phyloP scores from a whole-genome alignment of 306 rosid species.

The Fragaria ananassa region DNA sequence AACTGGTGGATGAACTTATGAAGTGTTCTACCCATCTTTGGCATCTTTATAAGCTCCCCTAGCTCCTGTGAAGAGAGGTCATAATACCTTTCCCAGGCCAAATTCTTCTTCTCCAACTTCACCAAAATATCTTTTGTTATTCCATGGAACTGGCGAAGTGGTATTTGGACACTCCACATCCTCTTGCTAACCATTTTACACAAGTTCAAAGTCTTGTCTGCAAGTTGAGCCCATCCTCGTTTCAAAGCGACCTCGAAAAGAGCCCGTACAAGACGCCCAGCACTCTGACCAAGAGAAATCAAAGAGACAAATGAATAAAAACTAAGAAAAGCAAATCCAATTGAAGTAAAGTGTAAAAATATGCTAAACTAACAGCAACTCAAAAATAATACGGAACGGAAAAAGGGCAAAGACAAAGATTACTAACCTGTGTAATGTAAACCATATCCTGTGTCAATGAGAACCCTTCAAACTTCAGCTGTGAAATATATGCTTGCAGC shows the following conservation, averaged over 20 bases:
- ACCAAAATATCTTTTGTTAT: slow-evolving; percentile 60
- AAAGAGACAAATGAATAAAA: slow-evolving; percentile 10
- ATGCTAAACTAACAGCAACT: not conserved
- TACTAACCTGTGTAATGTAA: slow-evolving; percentile 83
- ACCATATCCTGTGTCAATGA: slow-evolving; percentile 95
- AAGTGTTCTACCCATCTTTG: slow-evolving; percentile 84
- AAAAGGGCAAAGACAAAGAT: not conserved
- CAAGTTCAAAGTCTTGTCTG: slow-evolving; percentile 87
- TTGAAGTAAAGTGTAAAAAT: not conserved
- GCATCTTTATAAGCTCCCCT: slow-evolving; percentile 79
- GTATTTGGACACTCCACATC: slow-evolving; percentile 97
- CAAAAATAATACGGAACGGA: not conserved
- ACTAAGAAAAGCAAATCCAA: not conserved
- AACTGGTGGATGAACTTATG: slow-evolving; percentile 84
- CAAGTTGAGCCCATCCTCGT: slow-evolving; percentile 94
- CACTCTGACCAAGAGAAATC: slow-evolving; percentile 54
- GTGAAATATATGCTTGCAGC: slow-evolving; percentile 90
- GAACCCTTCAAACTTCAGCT: slow-evolving; percentile 89
- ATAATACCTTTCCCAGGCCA: slow-evolving; percentile 95
- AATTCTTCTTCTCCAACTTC: slow-evolving; percentile 87
- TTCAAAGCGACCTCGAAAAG: slow-evolving; percentile 89
- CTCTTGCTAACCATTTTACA: slow-evolving; percentile 89
- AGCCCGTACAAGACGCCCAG: slow-evolving; percentile 95
- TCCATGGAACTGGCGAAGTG: slow-evolving; percentile 85
- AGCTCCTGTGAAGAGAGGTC: slow-evolving; percentile 92